Base-by-base conservation (phyloP, 2,329 filamentous ascomycete genomes). In the Scedosporium dehoogii region DNA sequence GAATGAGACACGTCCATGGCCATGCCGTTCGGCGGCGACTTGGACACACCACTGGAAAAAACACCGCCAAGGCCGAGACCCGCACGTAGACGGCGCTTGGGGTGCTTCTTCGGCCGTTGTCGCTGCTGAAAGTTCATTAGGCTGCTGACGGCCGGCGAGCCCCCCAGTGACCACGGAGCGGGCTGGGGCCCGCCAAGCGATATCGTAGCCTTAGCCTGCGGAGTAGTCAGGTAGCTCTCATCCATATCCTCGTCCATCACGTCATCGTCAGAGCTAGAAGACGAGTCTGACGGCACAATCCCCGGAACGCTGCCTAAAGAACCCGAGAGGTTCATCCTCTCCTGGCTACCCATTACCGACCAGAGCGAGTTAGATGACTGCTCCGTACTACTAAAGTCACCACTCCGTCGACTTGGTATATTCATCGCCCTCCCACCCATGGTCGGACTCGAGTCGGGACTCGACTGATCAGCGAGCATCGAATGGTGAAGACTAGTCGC, bases 401-500 rank as follows among this genome's bases (percentile, higher is more conserved):
- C 76, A 56, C 72, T 73, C 63, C 79, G 75, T 59, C 82, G 78
- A 51, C 76, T 76, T 6, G 84, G 85, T 58, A 87, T 87, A 69
- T 82, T 85, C 78, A 87, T 84, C 27, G 81, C 84, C 65, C 79
- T 75, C 44, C 89, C 85, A 60, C 87, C 86, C 62, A 94, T 87
- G 12, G 88, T 92, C 0, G 94, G 94, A 0, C 92, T 97, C 0
- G 91, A 94, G 72, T 96, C 92, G 3, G 92, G 92, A 4, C 90
- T 94, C 0, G 90, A 89, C 72, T 88, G 85, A 68, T 96, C 91
- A 62, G 93, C 92, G 7, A 97, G 83, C 0, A 90, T 97, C 16
- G 93, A 97, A 74, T 97, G 94, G 75, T 97, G 94, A 23, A 99
- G 81, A 71, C 92, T 96, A 10, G 93, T 97, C 65, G 91, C 94